Evolutionary conservation across 345 rosid species (phyloP), one percentile per base, ranked within the genome.

Genomic region (Eucalyptus sp.): DNA sequence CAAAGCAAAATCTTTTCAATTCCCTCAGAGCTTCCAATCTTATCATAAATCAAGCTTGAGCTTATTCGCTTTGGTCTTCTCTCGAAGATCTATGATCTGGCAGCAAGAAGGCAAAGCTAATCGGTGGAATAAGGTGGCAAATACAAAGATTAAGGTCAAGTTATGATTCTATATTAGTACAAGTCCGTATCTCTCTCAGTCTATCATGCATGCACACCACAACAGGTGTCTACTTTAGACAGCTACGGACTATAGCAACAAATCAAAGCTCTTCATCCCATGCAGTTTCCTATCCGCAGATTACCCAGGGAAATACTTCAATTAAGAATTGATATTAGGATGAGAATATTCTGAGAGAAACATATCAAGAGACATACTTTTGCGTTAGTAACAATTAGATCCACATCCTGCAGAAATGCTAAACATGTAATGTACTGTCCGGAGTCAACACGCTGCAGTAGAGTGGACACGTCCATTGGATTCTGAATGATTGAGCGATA

Each of bases 381-480:
- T 87, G 99, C 99, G 92, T 98, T 98, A 88, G 87, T 89, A 90
- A 96, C 97, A n/a, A 98, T 96, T 86, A 98, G 99, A 93, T 95
- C 98, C 76, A 97, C 89, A 88, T 97, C 99, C 93, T 94, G 97
- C 93, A 97, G 90, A 91, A 98, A 98, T 86, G 95, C 92, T 88
- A 98, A 92, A 92, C 97, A 96, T 58, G 99, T 93, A 86, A 98
- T 90, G 92, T 94, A 98, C 71, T 96, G 97, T 88, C 99, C 99
- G 89, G 96, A 88, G 90, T 97, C 99, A 37, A 97, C 99, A 90
- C 91, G 97, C 92, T 96, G 99, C 89, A 98, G 92, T 90, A 98
- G 88, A 64, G 99, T 97, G 86, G 99, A 98, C 86, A 95, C 56
- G 90, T 98, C 99, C 99, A 98, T 96, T 18, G 99, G 99, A 91